Percentiles rank a stretch among this genome's conserved stretches.
Conservation (phyloP, 2,329 filamentous ascomycete species). For the Setomelanomma holmii region DNA sequence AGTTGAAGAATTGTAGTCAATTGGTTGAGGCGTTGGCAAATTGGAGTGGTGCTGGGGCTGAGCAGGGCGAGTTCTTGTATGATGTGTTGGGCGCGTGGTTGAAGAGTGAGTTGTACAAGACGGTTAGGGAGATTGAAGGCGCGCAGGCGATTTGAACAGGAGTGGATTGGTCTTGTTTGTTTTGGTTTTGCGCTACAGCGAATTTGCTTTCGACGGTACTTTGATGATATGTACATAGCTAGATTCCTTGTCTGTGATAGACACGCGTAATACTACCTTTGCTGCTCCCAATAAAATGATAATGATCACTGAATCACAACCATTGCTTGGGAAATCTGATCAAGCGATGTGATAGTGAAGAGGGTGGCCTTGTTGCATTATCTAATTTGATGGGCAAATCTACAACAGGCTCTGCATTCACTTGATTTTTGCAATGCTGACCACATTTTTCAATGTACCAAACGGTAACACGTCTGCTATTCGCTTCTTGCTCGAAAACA, state of each 20-base stretch:
- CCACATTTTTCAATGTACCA: constrained; percentile 75
- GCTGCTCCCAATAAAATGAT: neutral
- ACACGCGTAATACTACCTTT: too few species aligned
- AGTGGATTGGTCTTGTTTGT: neutral
- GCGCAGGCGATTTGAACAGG: neutral
- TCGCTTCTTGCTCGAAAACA: constrained; percentile 78
- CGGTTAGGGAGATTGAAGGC: constrained; percentile 31
- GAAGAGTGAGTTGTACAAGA: constrained; percentile 41
- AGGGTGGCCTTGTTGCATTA: too few species aligned
- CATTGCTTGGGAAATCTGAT: too few species aligned
- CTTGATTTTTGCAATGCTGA: constrained; percentile 45
- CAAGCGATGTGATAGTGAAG: too few species aligned
- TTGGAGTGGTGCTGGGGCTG: constrained; percentile 30
- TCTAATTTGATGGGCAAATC: too few species aligned
- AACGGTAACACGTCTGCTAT: constrained; percentile 90
- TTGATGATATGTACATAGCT: too few species aligned
- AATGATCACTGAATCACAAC: too few species aligned
- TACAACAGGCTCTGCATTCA: too few species aligned
- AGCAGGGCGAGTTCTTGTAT: constrained; percentile 40
- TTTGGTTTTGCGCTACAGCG: too few species aligned
- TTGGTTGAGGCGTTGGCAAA: constrained; percentile 39
- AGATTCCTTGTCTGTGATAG: neutral
- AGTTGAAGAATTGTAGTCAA: constrained; percentile 37
- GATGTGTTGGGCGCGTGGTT: constrained; percentile 42
- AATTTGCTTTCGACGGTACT: too few species aligned